phyloP scores from a whole-genome alignment of 352 stramenopile species.

The Aphanomyces astaci region DNA sequence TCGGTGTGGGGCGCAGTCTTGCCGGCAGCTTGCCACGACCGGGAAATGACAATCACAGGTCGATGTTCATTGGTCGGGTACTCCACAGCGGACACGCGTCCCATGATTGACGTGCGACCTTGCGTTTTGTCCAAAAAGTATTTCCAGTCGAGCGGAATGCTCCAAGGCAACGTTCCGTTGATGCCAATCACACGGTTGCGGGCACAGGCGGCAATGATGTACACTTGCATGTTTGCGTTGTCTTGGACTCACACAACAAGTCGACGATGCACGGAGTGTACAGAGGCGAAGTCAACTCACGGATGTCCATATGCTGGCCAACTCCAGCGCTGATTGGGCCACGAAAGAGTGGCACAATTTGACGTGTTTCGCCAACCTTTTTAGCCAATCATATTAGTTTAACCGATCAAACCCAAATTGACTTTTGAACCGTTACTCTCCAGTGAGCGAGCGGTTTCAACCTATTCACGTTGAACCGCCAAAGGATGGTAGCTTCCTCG shows the following conservation, averaged over 20 bases:
- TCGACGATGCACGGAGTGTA: not conserved
- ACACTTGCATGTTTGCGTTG: no score
- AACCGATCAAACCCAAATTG: no score
- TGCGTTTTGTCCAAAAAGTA: conserved; percentile 54
- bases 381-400: not conserved
- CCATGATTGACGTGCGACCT: conserved; percentile 53
- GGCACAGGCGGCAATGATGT: conserved; percentile 56
- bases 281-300: not conserved
- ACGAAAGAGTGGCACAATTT: no score
- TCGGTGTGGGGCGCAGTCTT: not conserved
- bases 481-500: not conserved
- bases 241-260: no score
- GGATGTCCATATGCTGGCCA: no score
- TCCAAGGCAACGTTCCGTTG: conserved; percentile 47
- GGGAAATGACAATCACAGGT: conserved; percentile 53
- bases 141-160: conserved; percentile 52
- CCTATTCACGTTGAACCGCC: not conserved
- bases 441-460: not conserved
- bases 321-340: no score
- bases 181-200: conserved; percentile 60
- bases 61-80: conserved; percentile 41
- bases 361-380: not conserved
- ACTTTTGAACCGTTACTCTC: no score
- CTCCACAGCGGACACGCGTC: conserved; percentile 47
- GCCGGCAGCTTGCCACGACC: conserved; percentile 4